Base-by-base conservation (phyloP, 495 filamentous ascomycete species). In the Alectoria sarmentosa region DNA sequence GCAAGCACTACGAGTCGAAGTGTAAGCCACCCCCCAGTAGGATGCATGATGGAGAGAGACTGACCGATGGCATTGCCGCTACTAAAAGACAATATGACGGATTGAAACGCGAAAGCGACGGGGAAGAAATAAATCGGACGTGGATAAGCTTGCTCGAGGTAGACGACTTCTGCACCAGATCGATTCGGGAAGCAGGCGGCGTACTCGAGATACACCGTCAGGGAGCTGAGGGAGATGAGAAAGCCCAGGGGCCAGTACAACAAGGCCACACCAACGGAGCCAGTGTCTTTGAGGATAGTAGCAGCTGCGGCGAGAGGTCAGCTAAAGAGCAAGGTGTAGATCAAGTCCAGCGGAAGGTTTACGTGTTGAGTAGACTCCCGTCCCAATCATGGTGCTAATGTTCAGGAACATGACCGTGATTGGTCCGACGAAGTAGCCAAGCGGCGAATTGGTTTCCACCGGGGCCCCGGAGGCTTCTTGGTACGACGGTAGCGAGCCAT, bases 361-460 rank as follows among this genome's bases (percentile, higher is more conserved):
- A 52, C 48, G 85, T 10, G 85, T 87, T 23, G 84, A 85, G 71
- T 84, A 88, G 5, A 88, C 79, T 17, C 86, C 85, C 0, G 85
- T 87, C 0, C 86, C 86, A 62, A 88, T 80, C 84, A 88, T 88
- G 70, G 83, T 80, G 65, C 80, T 84, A 34, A 89, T 67, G 64
- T 88, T 88, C 34, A 89, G 71, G 65, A 84, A 84, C 44, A 86
- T 74, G 28, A 83, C 81, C 14, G 83, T 83, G 58, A 83, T 61
- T 15, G 74, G 76, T 5, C 80, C 80, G 14, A 87, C 85, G 6
- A 78, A 71, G 69, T 86, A 86, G 7, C 85, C 86, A 30, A 89
- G 72, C 0, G 86, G 84, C 14, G 84, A 87, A 21, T 73, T 65
- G 0, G 67, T 72, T 66, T 88, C 86, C 13, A 88, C 81, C 0